Evolutionary conservation across 371 early-diverging fungal genomes (phyloP), one percentile per base, ranked within the genome.

Genomic region (Mucor racemosus): DNA sequence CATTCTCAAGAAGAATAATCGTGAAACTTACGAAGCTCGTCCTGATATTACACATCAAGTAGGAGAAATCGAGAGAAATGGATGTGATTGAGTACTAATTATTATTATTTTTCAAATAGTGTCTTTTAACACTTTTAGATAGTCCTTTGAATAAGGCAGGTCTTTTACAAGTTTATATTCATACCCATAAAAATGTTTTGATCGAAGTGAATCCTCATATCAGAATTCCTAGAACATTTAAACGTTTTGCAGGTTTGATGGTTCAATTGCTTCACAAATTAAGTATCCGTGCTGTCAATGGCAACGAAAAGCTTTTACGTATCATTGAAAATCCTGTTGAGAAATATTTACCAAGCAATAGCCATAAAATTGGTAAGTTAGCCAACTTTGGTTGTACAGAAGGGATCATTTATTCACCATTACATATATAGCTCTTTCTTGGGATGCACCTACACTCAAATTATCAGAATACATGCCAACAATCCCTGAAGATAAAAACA

Each of bases 91-190:
- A 26, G 3, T 26, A 26, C 26, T 19, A 46, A 58, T 26, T 21
- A n/a, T 17, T n/a, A n/a, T n/a, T n/a, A n/a, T 19, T 62, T 42
- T 9, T 38, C 58, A 26, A 26, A 13, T 71, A 97, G 91, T 98
- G 98, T 73, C 87, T 99, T 56, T 82, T 99, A 72, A 94, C 97
- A 1, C 86, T 99, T 31, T 84, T 99, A 34, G 99, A 99, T 86
- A 93, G 93, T 72, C 99, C 99, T 40, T 82, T 99, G 71, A 98
- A 98, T 88, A 98, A 99, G 81, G 94, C 99, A 5, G 98, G 98
- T 64, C 76, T 90, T 33, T 82, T 99, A 57, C 97, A 96, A 82
- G 94, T 99, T 44, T 98, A 93, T 76, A 94, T 99, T 55, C 94
- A 94, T 69, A 98, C 99, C 17, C 87, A 91, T 63, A 93, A 92